Evolutionary conservation across 495 filamentous ascomycete species (phyloP).

Genomic region (Hypoxylon fragiforme): DNA sequence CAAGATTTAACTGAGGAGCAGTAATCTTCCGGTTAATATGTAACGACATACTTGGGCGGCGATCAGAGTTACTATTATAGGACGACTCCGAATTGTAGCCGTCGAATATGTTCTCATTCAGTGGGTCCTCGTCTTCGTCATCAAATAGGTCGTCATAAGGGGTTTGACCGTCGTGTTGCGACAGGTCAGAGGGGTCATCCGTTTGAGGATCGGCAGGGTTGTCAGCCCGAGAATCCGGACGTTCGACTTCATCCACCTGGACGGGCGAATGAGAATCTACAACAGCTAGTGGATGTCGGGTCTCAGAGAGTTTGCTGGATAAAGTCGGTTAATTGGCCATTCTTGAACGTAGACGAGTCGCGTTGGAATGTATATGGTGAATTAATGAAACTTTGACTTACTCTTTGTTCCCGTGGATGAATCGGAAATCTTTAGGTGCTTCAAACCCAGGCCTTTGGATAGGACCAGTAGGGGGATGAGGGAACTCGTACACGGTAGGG

Average conservation of each 20-base stretch:
- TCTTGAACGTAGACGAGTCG: neutral
- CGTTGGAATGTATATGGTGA: constrained; percentile 30
- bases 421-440: constrained; percentile 23
- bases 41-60: constrained; percentile 46
- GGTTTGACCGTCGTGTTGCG: constrained; percentile 28
- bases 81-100: constrained; percentile 39
- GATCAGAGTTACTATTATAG: constrained; percentile 35
- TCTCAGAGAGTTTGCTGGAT: constrained; percentile 32
- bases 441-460: constrained; percentile 19
- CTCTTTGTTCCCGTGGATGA: constrained; percentile 24
- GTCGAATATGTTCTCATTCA: constrained; percentile 40
- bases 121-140: constrained; percentile 42
- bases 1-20: constrained; percentile 54
- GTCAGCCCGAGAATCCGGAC: constrained; percentile 40
- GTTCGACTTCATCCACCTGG: constrained; percentile 39
- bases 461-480: constrained; percentile 28
- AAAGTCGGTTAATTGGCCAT: constrained; percentile 35
- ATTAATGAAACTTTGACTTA: constrained; percentile 36
- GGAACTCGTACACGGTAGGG: constrained; percentile 61
- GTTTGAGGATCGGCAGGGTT: constrained; percentile 47
- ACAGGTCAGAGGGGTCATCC: constrained; percentile 23
- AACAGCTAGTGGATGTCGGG: constrained; percentile 30
- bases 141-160: constrained; percentile 43
- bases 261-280: constrained; percentile 25
- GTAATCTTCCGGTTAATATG: constrained; percentile 49